These are phyloP conservation scores for Cutaneotrichosporon cutaneum DNA, from an alignment of 1,284 basidiomycete genomes.

Conservation along the genomic window DNA sequence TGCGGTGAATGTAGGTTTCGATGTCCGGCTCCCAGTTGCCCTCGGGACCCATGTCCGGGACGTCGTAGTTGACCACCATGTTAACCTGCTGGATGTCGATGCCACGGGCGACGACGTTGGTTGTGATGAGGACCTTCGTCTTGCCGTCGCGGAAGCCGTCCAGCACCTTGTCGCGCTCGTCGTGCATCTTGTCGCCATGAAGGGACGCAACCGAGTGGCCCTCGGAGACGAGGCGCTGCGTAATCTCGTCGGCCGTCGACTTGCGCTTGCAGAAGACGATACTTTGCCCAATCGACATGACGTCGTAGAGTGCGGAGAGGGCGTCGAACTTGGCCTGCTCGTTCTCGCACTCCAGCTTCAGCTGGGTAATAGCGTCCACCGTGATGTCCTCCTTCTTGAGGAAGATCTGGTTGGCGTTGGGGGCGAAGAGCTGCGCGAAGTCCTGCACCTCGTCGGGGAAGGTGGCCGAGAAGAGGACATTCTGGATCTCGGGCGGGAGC, in stretches of 20 bases:
- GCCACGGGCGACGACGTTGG: constrained; percentile 96
- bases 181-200: constrained; percentile 87
- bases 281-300: constrained; percentile 92
- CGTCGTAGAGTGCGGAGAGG: constrained; percentile 82
- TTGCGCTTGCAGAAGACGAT: constrained; percentile 95
- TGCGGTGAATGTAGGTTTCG: constrained; percentile 97
- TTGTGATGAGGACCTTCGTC: constrained; percentile 97
- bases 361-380: constrained; percentile 93
- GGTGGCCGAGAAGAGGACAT: constrained; percentile 96
- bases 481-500: constrained; percentile 62
- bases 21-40: constrained; percentile 66
- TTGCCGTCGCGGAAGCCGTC: constrained; percentile 94
- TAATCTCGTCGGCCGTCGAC: constrained; percentile 89
- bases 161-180: constrained; percentile 87
- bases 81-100: constrained; percentile 99
- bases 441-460: constrained; percentile 90
- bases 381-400: constrained; percentile 91
- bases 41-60: constrained; percentile 69
- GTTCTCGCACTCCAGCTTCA: constrained; percentile 91
- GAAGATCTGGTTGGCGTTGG: constrained; percentile 93
- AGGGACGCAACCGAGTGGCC: constrained; percentile 96
- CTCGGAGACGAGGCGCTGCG: constrained; percentile 83
- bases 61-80: constrained; percentile 98
- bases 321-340: constrained; percentile 96
- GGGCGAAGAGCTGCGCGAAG: constrained; percentile 90